Percentiles rank a stretch among this genome's conserved stretches.
Evolutionary conservation across 768 basidiomycete genomes (phyloP).

Genomic region (Auricularia heimuer): DNA sequence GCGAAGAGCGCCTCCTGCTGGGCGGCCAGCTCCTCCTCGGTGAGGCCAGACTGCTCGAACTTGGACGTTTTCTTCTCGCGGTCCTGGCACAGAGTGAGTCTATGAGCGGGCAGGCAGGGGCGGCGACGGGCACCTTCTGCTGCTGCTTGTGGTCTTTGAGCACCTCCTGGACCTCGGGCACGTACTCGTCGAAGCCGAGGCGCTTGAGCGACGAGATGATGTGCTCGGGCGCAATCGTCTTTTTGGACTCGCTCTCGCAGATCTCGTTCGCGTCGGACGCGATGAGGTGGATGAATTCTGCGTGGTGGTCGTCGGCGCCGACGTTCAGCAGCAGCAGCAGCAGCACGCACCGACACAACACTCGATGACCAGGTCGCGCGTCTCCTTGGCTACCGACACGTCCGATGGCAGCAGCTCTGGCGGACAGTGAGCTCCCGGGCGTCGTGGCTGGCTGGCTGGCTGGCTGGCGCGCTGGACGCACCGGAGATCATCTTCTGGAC

Average conservation of each 20-base stretch:
- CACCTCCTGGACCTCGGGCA: constrained; percentile 82
- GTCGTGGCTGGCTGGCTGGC: background rate
- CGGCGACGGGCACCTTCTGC: constrained; percentile 56
- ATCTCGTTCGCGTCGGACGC: constrained; percentile 97
- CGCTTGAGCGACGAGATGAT: constrained; percentile 89
- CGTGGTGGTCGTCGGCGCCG: background rate
- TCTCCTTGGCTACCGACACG: constrained; percentile 87
- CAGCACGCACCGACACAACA: constrained; percentile 84
- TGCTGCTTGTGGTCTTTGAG: constrained; percentile 95
- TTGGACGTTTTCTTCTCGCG: constrained; percentile 89
- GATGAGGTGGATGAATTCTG: constrained; percentile 97
- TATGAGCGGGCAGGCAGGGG: background rate
- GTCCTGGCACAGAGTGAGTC: constrained; percentile 39
- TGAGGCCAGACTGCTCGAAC: constrained; percentile 77
- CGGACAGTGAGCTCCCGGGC: background rate
- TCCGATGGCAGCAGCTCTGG: constrained; percentile 85
- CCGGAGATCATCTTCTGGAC: constrained; percentile 96
- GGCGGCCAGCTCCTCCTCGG: constrained; percentile 79
- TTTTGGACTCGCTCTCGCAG: constrained; percentile 96
- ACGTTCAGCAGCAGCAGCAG: background rate
- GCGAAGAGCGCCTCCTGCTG: constrained; percentile 91
- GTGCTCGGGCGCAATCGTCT: constrained; percentile 97
- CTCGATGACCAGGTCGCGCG: constrained; percentile 92
- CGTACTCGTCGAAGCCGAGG: constrained; percentile 88
- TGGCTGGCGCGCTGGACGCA: constrained; percentile 22